Evolutionary conservation across 2,329 filamentous ascomycete species (phyloP), one percentile per base, ranked within the genome.

Genomic region (Colletotrichum acutatum): DNA sequence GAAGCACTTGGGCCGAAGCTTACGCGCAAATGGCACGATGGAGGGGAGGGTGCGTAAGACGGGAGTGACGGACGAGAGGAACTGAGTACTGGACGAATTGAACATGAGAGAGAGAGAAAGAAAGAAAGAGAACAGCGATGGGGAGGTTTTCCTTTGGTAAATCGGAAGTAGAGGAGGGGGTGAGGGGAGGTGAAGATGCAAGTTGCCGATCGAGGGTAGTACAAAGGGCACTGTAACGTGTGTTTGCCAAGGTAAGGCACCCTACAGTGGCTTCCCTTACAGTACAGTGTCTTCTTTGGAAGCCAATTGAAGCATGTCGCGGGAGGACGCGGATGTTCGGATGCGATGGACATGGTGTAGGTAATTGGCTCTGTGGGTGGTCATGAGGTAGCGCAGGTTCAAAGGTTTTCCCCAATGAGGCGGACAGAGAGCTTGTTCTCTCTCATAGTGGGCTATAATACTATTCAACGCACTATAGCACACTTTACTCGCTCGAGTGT

Each of bases 1-100:
- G 46, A 70, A 60, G 60, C 34, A 56, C 66, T 30, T 60, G 32
- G 37, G 46, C 70, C 66, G 70, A 70, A 70, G 70, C 70, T 72
- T 46, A 59, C 65, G 32, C 46, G 19, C 60, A 49, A 26, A 14
- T 34, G 32, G 57, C 12, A 9, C 24, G 32, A 57, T 30, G 34
- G 46, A 22, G 26, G 42, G 30, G 34, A 26, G 19, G 14, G 28
- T 19, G 14, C 16, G 60, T 12, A 0, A 16, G 30, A 30, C 19
- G 4, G 56, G 28, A 32, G 14, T 28, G 22, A 52, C 28, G 68
- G 49, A 49, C 19, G 49, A 46, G 56, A 52, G 52, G 37, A 54
- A 16, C 5, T 42, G 12, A n/a, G 14, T 14, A 28, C 52, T 26
- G 53, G 28, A 14, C 52, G 34, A 34, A 16, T 19, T 49, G 58